Conservation (phyloP, 2,329 filamentous ascomycete species). For the Cryphonectria nitschkei region DNA sequence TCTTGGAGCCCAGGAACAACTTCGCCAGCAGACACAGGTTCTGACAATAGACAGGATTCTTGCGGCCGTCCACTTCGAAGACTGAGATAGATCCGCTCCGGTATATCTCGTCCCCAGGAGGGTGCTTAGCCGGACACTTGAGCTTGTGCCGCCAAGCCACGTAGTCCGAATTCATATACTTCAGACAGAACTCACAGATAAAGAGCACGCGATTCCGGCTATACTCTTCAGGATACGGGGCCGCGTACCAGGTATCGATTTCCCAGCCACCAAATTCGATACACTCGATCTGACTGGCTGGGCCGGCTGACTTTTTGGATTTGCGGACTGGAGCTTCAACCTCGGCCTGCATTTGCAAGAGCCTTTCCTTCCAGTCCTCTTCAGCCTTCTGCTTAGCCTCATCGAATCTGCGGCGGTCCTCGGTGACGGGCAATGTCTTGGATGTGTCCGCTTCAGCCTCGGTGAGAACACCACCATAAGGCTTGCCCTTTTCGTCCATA, state of each 20-base stretch:
- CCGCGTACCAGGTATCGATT: slow-evolving; percentile 99
- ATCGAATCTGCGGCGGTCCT: slow-evolving; percentile 86
- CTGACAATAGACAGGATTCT: slow-evolving; percentile 98
- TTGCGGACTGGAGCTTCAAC: slow-evolving; percentile 66
- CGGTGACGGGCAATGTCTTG: slow-evolving; percentile 78
- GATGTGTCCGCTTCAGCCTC: slow-evolving; percentile 91
- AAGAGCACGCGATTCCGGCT: slow-evolving; percentile 96
- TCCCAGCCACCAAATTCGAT: slow-evolving; percentile 98
- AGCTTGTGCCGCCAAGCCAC: slow-evolving; percentile 97
- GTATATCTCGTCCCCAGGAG: slow-evolving; percentile 97
- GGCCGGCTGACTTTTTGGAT: slow-evolving; percentile 76
- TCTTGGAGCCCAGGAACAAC: slow-evolving; percentile 97
- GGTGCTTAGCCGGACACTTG: slow-evolving; percentile 95
- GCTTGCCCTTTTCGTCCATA: slow-evolving; percentile 89
- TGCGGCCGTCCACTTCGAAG: slow-evolving; percentile 96
- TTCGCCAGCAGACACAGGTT: slow-evolving; percentile 96
- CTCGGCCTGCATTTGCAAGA: slow-evolving; percentile 63
- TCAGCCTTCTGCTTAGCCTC: slow-evolving; percentile 89
- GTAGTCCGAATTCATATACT: slow-evolving; percentile 99
- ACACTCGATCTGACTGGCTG: slow-evolving; percentile 95
- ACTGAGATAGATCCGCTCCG: slow-evolving; percentile 88
- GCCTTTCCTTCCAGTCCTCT: slow-evolving; percentile 80
- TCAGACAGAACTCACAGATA: slow-evolving; percentile 98
- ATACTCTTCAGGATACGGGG: slow-evolving; percentile 97
- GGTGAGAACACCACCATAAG: slow-evolving; percentile 90